These are phyloP conservation scores for Croton laevigatus DNA, from an alignment of 441 rosid species.

Conservation along the genomic window DNA sequence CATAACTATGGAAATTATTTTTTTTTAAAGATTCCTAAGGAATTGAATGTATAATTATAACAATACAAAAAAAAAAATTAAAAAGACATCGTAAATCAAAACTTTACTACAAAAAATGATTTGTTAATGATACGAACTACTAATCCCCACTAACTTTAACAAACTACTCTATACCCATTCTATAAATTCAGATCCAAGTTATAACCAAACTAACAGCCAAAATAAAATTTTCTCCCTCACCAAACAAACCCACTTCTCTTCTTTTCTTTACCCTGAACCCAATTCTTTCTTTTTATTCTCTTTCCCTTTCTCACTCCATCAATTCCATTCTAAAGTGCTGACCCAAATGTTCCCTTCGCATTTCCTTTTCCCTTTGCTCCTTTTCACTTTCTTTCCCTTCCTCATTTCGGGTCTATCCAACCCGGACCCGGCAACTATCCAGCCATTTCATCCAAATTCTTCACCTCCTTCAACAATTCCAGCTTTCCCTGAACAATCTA, in stretches of 20 bases:
- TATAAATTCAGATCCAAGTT: background rate
- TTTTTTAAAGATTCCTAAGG: too few species aligned
- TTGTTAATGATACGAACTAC: constrained; percentile 24
- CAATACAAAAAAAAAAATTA: too few species aligned
- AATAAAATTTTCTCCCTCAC: constrained; percentile 9
- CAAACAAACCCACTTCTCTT: constrained; percentile 1
- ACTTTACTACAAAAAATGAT: too few species aligned
- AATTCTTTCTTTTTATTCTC: constrained; percentile 6
- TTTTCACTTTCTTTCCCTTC: background rate
- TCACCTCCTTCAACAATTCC: constrained; percentile 72
- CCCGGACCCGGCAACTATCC: constrained; percentile 43
- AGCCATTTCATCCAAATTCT: constrained; percentile 42
- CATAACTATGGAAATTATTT: too few species aligned
- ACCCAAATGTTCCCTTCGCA: constrained; percentile 17
- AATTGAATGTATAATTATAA: too few species aligned
- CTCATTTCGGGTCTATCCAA: constrained; percentile 23
- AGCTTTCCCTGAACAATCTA: constrained; percentile 89
- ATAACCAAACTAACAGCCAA: constrained; percentile 24
- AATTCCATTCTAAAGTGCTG: background rate
- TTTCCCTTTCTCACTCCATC: constrained; percentile 7
- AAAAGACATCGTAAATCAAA: too few species aligned
- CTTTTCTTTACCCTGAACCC: background rate
- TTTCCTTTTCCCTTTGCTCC: constrained; percentile 21
- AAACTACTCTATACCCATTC: background rate
- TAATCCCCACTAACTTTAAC: constrained; percentile 14